These are phyloP conservation scores for Barnettozyma botsteinii DNA, from an alignment of 805 yeast species.

Conservation along the genomic window DNA sequence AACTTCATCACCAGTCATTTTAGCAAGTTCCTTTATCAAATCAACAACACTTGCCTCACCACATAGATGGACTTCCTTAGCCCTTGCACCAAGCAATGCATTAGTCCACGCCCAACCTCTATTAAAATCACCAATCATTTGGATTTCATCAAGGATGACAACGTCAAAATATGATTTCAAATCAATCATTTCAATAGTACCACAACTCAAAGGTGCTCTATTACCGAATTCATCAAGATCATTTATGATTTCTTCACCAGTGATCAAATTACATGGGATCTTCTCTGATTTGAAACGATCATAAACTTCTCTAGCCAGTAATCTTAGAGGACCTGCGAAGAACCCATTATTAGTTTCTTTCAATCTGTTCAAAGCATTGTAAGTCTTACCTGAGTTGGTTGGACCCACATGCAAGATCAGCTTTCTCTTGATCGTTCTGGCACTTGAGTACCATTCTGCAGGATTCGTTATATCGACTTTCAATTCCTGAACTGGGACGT, in stretches of 20 bases:
- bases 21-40: conserved; percentile 50
- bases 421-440: conserved; percentile 72
- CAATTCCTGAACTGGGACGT: conserved; percentile 17
- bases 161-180: conserved; percentile 63
- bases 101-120: conserved; percentile 96
- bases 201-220: conserved; percentile 70
- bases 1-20: conserved; percentile 74
- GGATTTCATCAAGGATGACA: conserved; percentile 92
- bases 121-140: conserved; percentile 75
- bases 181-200: conserved; percentile 94
- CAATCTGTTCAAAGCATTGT: conserved; percentile 67
- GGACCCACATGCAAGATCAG: conserved; percentile 96
- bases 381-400: conserved; percentile 94
- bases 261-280: conserved; percentile 71
- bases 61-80: conserved; percentile 84
- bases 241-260: conserved; percentile 91
- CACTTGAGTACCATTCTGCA: conserved; percentile 77
- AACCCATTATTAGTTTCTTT: conserved; percentile 67
- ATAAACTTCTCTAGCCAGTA: conserved; percentile 86
- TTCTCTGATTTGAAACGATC: conserved; percentile 69
- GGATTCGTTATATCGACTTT: conserved; percentile 50
- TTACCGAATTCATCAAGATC: conserved; percentile 65
- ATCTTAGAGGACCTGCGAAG: conserved; percentile 90
- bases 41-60: conserved; percentile 88
- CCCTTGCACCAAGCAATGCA: conserved; percentile 80